Conservation (phyloP, 768 basidiomycete species). For the Phaeotremella fagi region DNA sequence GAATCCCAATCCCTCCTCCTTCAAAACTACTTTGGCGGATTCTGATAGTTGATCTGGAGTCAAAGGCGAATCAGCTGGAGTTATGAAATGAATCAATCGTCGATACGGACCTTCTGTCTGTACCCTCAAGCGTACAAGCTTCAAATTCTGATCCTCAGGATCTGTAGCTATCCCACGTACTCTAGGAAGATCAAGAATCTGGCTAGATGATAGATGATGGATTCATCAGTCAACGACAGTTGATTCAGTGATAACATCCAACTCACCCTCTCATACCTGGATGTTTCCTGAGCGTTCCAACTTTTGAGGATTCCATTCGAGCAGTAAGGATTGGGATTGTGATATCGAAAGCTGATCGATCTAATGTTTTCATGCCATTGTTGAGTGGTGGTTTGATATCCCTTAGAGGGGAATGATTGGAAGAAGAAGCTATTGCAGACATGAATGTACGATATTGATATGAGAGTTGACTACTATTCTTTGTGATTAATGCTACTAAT, state of each 20-base stretch:
- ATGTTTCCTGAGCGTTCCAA: slow-evolving; percentile 52
- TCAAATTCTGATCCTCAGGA: slow-evolving; percentile 48
- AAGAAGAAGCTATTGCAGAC: not conserved
- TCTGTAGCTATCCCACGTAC: slow-evolving; percentile 16
- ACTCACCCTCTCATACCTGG: slow-evolving; percentile 37
- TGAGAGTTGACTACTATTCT: not conserved
- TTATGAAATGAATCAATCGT: not conserved
- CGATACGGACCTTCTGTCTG: slow-evolving; percentile 57
- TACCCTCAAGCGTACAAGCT: slow-evolving; percentile 65
- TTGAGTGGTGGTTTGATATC: slow-evolving; percentile 52
- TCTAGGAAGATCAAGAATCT: slow-evolving; percentile 27
- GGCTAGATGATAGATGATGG: slow-evolving; percentile 13
- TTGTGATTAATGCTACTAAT: not conserved
- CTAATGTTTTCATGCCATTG: slow-evolving; percentile 51
- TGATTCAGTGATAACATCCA: not conserved
- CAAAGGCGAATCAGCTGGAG: slow-evolving; percentile 17
- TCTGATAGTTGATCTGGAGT: slow-evolving; percentile 67
- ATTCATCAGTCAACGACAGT: not conserved
- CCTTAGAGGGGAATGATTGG: not conserved
- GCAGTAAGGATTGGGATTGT: slow-evolving; percentile 65
- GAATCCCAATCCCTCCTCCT: slow-evolving; percentile 58
- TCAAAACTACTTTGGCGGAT: slow-evolving; percentile 58
- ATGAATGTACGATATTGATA: not conserved
- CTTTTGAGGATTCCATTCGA: slow-evolving; percentile 58
- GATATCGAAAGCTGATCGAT: slow-evolving; percentile 63